Conservation (phyloP, 2,329 filamentous ascomycete species). For the Plectosphaerella cucumerina region DNA sequence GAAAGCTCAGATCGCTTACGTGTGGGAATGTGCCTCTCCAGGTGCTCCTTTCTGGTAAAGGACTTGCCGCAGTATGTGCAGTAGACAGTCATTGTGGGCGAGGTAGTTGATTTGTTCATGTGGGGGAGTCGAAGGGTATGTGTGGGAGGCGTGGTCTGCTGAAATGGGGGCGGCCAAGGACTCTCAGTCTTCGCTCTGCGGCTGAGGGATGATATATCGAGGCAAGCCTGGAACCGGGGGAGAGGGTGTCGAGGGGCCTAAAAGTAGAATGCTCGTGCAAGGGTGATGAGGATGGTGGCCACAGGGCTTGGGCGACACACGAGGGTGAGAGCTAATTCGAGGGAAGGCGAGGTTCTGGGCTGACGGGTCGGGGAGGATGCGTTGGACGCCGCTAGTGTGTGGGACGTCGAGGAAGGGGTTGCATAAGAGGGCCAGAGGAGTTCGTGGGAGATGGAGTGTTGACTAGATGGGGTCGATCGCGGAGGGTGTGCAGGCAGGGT, state of each 20-base stretch:
- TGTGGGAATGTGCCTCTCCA: conserved; percentile 50
- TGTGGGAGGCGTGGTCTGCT: background rate
- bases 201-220: background rate
- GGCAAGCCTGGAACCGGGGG: background rate
- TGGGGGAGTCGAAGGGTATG: background rate
- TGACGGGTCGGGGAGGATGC: conserved; percentile 5
- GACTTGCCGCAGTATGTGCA: conserved; percentile 51
- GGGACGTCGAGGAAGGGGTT: background rate
- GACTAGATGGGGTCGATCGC: background rate
- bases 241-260: background rate
- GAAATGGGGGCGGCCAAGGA: background rate
- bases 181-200: background rate
- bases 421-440: conserved; percentile 6
- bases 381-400: background rate
- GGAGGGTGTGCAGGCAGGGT: background rate
- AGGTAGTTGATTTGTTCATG: background rate
- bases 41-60: conserved; percentile 52
- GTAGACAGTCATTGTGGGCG: conserved; percentile 32
- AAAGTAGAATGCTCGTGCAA: background rate
- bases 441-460: conserved; percentile 6
- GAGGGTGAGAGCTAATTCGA: background rate
- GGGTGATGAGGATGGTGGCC: background rate
- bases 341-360: background rate
- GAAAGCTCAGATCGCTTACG: conserved; percentile 31
- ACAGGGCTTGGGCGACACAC: background rate